These are phyloP conservation scores for Cymbomonas tetramitiformis DNA, from an alignment of 139 green algal genomes.

Conservation along the genomic window DNA sequence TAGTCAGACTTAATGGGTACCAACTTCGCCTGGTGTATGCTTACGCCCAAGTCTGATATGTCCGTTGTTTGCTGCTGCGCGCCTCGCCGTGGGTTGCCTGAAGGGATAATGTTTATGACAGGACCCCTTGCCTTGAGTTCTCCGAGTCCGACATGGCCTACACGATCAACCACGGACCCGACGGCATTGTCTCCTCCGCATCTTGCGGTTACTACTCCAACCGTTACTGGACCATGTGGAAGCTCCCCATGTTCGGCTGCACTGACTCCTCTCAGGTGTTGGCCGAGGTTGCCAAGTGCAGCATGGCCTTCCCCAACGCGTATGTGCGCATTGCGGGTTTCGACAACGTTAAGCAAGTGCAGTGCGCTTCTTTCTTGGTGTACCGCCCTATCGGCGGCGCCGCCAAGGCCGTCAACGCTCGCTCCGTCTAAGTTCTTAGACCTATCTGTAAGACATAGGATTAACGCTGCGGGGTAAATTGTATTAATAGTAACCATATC, in stretches of 20 bases:
- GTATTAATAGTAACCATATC: no score
- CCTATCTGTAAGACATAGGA: no score
- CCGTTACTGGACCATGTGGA: conserved; percentile 98
- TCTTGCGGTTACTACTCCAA: conserved; percentile 63
- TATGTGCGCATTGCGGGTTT: conserved; percentile 87
- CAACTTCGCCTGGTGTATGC: no score
- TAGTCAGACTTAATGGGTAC: no score
- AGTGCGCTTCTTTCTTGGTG: conserved; percentile 55
- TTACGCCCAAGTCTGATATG: no score
- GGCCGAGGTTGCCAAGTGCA: conserved; percentile 63
- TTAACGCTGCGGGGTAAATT: no score
- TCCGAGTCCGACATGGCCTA: conserved; percentile 28
- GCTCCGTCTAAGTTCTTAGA: conserved; percentile 1
- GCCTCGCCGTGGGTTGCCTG: no score
- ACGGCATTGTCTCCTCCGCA: conserved; percentile 15
- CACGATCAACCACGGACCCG: conserved; percentile 4
- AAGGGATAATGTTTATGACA: no score
- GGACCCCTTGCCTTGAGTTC: conserved; percentile 92
- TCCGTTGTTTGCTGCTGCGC: no score
- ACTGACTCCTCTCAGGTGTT: conserved; percentile 76
- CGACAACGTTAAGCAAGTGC: conserved; percentile 56
- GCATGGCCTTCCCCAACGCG: conserved; percentile 70
- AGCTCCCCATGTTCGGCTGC: conserved; percentile 99
- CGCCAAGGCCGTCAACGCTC: neutral
- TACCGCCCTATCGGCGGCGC: conserved; percentile 7